These are phyloP conservation scores for Hypoxylon lienhwacheense DNA, from an alignment of 495 filamentous ascomycete species.

Conservation along the genomic window DNA sequence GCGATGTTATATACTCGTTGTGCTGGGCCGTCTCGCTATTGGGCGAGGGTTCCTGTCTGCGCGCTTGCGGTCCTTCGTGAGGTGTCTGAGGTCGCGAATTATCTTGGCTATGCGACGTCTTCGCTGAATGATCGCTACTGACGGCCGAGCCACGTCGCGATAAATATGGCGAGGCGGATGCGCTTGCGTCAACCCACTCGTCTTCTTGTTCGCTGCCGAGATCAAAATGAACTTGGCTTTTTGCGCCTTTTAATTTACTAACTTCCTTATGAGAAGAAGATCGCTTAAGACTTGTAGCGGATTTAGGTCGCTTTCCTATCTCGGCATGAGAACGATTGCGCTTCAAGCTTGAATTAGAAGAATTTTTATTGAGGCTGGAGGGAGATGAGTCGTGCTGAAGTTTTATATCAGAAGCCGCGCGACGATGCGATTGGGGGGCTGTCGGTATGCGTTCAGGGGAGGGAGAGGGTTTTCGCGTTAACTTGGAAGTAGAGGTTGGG, in stretches of 20 bases:
- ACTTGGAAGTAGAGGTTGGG: slow-evolving; percentile 43
- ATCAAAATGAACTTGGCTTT: slow-evolving; percentile 54
- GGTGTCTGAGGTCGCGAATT: slow-evolving; percentile 29
- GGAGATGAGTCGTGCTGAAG: slow-evolving; percentile 40
- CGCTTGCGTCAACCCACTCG: slow-evolving; percentile 61
- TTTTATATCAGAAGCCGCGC: slow-evolving; percentile 47
- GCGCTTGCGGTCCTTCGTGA: slow-evolving; percentile 21
- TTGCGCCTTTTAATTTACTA: slow-evolving; percentile 42
- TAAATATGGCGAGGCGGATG: slow-evolving; percentile 56
- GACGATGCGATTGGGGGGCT: slow-evolving; percentile 45
- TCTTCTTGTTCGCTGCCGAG: slow-evolving; percentile 53
- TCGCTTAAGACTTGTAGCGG: slow-evolving; percentile 49
- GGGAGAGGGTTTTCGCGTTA: slow-evolving; percentile 45
- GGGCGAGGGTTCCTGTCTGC: slow-evolving; percentile 31
- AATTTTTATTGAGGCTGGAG: slow-evolving; percentile 50
- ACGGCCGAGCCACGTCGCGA: slow-evolving; percentile 52
- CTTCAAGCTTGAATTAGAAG: slow-evolving; percentile 49
- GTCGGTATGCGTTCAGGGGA: slow-evolving; percentile 40
- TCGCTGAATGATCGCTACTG: slow-evolving; percentile 41
- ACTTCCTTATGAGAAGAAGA: slow-evolving; percentile 47
- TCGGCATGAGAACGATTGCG: slow-evolving; percentile 54
- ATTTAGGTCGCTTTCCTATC: slow-evolving; percentile 52
- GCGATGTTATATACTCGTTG: slow-evolving; percentile 57
- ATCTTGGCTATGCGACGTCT: slow-evolving; percentile 21
- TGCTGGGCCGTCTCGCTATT: slow-evolving; percentile 38